Percentiles rank a stretch among this genome's conserved stretches.
Conservation (phyloP, 352 stramenopile species). For the Phytophthora constricta region DNA sequence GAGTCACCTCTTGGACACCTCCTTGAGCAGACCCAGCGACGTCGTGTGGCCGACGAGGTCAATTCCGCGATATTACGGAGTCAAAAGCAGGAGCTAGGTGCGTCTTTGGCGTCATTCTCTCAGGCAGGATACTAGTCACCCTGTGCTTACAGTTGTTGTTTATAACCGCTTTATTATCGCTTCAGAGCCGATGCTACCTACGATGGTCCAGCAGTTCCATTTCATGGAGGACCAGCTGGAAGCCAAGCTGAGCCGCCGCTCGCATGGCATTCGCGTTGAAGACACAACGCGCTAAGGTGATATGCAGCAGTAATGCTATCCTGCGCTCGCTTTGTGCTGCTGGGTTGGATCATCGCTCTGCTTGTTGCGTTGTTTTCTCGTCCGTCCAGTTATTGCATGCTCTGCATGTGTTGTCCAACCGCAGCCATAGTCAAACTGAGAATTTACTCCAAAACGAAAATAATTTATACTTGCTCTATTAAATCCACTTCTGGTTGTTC, state of each 20-base stretch:
- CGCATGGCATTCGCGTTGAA: conserved; percentile 56
- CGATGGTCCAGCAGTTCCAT: conserved; percentile 79
- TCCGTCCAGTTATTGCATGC: conserved; percentile 34
- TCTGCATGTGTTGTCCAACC: conserved; percentile 12
- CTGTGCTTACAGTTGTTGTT: conserved; percentile 7
- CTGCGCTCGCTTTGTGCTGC: conserved; percentile 9
- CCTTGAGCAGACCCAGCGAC: conserved; percentile 66
- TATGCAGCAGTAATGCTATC: conserved; percentile 4
- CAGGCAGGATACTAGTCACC: not conserved
- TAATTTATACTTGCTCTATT: conserved; percentile 68
- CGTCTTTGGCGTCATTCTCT: conserved; percentile 6
- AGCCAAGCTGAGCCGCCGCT: conserved; percentile 60
- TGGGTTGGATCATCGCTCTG: not conserved
- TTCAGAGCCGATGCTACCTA: conserved; percentile 75
- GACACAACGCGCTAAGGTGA: conserved; percentile 36
- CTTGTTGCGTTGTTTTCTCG: conserved; percentile 5
- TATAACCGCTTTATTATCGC: not conserved
- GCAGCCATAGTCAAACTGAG: conserved; percentile 6
- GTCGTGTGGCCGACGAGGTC: conserved; percentile 73
- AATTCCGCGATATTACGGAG: conserved; percentile 76
- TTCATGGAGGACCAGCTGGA: conserved; percentile 82
- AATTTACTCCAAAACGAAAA: conserved; percentile 37
- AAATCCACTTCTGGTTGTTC: conserved; percentile 35
- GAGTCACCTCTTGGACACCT: conserved; percentile 65
- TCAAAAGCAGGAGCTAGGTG: conserved; percentile 81